phyloP scores from a whole-genome alignment of 2,329 filamentous ascomycete genomes.

The Zalaria obscura region DNA sequence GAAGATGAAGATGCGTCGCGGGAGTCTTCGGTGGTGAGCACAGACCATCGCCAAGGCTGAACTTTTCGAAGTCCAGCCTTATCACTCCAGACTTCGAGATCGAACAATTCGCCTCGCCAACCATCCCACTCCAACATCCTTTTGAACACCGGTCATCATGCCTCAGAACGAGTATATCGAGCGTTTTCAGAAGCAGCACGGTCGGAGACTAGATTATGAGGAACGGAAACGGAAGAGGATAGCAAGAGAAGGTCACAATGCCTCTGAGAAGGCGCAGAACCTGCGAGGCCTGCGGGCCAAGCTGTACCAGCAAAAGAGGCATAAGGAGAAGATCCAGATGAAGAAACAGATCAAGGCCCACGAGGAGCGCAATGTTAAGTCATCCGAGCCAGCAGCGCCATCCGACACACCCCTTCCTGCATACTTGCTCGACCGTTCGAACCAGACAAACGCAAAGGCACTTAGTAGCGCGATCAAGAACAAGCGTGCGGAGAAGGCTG shows the following conservation, averaged over 20 bases:
- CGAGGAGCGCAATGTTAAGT: constrained; percentile 94
- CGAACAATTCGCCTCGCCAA: not conserved
- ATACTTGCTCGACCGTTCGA: constrained; percentile 80
- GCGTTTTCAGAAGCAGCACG: constrained; percentile 52
- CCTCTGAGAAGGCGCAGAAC: constrained; percentile 82
- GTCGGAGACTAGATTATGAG: constrained; percentile 58
- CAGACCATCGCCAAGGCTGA: not conserved
- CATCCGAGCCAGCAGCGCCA: constrained; percentile 61
- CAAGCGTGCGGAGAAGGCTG: constrained; percentile 85
- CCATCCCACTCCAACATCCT: constrained; percentile 1
- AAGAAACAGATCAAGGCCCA: constrained; percentile 86
- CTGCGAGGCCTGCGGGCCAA: constrained; percentile 84
- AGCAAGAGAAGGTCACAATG: constrained; percentile 80
- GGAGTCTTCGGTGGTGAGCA: not conserved
- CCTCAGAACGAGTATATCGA: constrained; percentile 73
- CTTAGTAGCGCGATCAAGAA: constrained; percentile 84
- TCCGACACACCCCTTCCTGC: constrained; percentile 71
- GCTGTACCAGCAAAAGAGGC: constrained; percentile 81
- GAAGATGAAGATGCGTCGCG: no score
- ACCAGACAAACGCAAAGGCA: constrained; percentile 56
- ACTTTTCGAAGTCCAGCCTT: not conserved
- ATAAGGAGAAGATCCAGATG: constrained; percentile 98
- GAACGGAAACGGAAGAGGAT: constrained; percentile 76
- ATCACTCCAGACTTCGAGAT: not conserved
- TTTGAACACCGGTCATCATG: constrained; percentile 27